Evolutionary conservation across 2,329 filamentous ascomycete genomes (phyloP).

Genomic region (Rutstroemia sp.): DNA sequence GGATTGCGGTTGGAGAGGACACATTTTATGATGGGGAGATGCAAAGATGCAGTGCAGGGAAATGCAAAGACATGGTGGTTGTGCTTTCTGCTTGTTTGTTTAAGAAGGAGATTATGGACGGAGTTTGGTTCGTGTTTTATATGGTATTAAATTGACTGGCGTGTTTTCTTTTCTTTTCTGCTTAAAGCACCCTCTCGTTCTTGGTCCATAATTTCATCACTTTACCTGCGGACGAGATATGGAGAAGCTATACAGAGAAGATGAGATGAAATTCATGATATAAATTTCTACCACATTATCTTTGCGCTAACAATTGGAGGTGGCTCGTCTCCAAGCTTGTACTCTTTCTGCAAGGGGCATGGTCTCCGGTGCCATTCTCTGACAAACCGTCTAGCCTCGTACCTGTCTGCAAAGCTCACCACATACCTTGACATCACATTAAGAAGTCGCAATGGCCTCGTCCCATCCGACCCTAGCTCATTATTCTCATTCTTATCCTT

Average conservation of each 20-base stretch:
- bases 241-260: not conserved
- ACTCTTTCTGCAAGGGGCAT: slow-evolving; percentile 30
- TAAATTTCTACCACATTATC: slow-evolving; percentile 37
- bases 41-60: not conserved
- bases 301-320: slow-evolving; percentile 37
- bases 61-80: slow-evolving; percentile 6
- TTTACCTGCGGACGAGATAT: not conserved
- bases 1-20: slow-evolving; percentile 11
- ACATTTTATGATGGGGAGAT: not conserved
- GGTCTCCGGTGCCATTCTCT: slow-evolving; percentile 43
- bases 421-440: slow-evolving; percentile 21
- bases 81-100: slow-evolving; percentile 19
- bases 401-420: slow-evolving; percentile 25
- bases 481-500: not conserved
- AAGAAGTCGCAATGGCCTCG: not conserved
- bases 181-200: not conserved
- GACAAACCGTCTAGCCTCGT: slow-evolving; percentile 37
- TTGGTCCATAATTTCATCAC: not conserved
- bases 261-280: not conserved
- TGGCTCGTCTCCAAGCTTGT: slow-evolving; percentile 31
- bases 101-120: slow-evolving; percentile 27
- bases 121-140: slow-evolving; percentile 26
- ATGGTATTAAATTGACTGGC: slow-evolving; percentile 12
- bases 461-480: not conserved
- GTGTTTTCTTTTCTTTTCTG: slow-evolving; percentile 1